phyloP scores from a whole-genome alignment of 2,329 filamentous ascomycete genomes.

The Coniochaeta sp. region DNA sequence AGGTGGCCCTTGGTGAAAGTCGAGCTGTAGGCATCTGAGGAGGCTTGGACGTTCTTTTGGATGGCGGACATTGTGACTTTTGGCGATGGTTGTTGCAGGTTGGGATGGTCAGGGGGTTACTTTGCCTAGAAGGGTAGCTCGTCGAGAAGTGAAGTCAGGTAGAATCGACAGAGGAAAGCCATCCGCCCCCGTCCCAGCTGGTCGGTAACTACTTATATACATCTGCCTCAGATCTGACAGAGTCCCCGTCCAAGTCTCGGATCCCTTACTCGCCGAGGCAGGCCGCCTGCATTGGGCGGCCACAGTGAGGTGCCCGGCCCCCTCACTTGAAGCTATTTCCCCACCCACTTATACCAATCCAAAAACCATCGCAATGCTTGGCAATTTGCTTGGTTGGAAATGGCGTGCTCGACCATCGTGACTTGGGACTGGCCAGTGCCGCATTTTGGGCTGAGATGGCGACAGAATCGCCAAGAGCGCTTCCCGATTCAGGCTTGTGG shows the following conservation, averaged over 20 bases:
- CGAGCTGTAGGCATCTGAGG: constrained; percentile 19
- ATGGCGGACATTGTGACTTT: constrained; percentile 14
- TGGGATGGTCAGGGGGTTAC: too few relatives aligned
- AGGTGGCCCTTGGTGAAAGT: constrained; percentile 60
- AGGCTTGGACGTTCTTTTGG: constrained; percentile 19
- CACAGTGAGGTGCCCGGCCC: background rate
- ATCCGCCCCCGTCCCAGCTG: too few relatives aligned
- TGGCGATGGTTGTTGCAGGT: background rate
- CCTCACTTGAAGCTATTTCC: background rate
- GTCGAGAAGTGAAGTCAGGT: too few relatives aligned
- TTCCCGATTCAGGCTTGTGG: too few relatives aligned
- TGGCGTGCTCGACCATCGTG: background rate
- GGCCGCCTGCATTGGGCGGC: too few relatives aligned
- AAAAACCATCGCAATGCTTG: background rate
- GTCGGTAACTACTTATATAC: too few relatives aligned
- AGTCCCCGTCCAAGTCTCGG: too few relatives aligned
- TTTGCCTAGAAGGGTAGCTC: too few relatives aligned
- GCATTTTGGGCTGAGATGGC: background rate
- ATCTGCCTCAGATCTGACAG: too few relatives aligned
- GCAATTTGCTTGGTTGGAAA: background rate
- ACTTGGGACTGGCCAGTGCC: background rate
- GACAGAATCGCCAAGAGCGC: too few relatives aligned
- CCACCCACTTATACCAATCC: background rate
- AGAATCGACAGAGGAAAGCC: too few relatives aligned
- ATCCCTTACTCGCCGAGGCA: too few relatives aligned